These are phyloP conservation scores for Cladorrhinum sp. DNA, from an alignment of 2,329 filamentous ascomycete genomes.

Conservation along the genomic window DNA sequence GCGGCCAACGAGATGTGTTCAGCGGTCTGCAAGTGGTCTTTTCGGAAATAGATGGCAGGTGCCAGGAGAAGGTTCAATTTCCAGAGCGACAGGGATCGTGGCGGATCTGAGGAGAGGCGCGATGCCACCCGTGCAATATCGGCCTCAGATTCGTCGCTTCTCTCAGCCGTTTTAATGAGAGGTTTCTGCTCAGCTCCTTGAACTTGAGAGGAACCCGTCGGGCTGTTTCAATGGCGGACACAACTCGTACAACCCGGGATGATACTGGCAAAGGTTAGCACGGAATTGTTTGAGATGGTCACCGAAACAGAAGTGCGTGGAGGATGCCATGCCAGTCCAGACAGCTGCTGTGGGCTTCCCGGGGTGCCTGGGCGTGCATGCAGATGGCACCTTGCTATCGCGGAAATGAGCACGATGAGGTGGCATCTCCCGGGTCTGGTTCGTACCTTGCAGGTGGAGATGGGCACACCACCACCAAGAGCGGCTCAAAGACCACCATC, in stretches of 20 bases:
- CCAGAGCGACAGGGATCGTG: slow-evolving; percentile 13
- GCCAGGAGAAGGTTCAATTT: slow-evolving; percentile 17
- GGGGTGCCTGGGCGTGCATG: slow-evolving; percentile 11
- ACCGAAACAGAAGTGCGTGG: neutral
- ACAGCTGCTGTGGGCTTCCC: neutral
- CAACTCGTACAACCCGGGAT: neutral
- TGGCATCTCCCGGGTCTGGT: slow-evolving; percentile 8
- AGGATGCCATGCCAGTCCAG: neutral
- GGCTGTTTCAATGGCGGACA: neutral
- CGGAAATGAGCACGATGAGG: slow-evolving; percentile 18
- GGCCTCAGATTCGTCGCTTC: slow-evolving; percentile 2
- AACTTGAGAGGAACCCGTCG: neutral
- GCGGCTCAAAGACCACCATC: slow-evolving; percentile 4
- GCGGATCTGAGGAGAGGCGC: slow-evolving; percentile 11
- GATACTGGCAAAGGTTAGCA: neutral
- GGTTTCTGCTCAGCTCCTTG: slow-evolving; percentile 8
- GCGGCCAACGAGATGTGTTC: slow-evolving; percentile 16
- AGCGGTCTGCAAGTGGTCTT: slow-evolving; percentile 6
- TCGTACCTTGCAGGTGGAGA: slow-evolving; percentile 14
- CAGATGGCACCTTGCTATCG: slow-evolving; percentile 15
- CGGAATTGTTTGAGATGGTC: neutral
- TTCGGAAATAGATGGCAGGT: slow-evolving; percentile 13
- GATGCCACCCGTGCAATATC: neutral
- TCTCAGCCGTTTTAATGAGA: slow-evolving; percentile 10
- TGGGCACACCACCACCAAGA: neutral